Percentiles rank a stretch among this genome's conserved stretches.
These are phyloP conservation scores for Fusarium robinianum DNA, from an alignment of 2,329 filamentous ascomycete species.

Conservation along the genomic window DNA sequence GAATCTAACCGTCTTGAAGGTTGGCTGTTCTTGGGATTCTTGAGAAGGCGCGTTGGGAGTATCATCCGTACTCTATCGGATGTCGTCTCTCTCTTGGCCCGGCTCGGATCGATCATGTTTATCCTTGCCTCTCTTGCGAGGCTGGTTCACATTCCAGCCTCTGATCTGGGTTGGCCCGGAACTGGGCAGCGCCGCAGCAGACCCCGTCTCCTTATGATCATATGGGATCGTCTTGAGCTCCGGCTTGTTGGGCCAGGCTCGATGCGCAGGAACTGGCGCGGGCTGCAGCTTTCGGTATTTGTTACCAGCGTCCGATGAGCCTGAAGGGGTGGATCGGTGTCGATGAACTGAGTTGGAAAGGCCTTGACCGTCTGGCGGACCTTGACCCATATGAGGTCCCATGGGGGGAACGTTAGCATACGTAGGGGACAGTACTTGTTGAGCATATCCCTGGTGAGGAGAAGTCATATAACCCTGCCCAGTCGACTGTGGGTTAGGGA, in stretches of 20 bases:
- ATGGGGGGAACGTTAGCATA: slow-evolving; percentile 41
- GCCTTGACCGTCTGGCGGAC: slow-evolving; percentile 43
- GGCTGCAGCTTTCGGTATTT: slow-evolving; percentile 65
- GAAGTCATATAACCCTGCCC: slow-evolving; percentile 43
- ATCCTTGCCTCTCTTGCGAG: slow-evolving; percentile 45
- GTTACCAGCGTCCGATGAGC: slow-evolving; percentile 44
- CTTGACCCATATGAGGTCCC: slow-evolving; percentile 40
- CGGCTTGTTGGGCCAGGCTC: slow-evolving; percentile 51
- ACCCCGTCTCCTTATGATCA: slow-evolving; percentile 62
- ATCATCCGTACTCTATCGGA: slow-evolving; percentile 44
- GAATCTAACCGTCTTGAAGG: slow-evolving; percentile 33
- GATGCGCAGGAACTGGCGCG: slow-evolving; percentile 58
- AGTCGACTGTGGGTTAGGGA: slow-evolving; percentile 42
- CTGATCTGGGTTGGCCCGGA: slow-evolving; percentile 61
- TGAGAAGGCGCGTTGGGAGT: slow-evolving; percentile 29
- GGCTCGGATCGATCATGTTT: slow-evolving; percentile 41
- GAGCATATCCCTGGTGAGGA: slow-evolving; percentile 39
- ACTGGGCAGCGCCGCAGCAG: slow-evolving; percentile 59
- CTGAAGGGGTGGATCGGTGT: slow-evolving; percentile 46
- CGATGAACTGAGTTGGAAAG: slow-evolving; percentile 39
- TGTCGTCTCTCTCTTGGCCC: slow-evolving; percentile 44
- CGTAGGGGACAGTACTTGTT: slow-evolving; percentile 45
- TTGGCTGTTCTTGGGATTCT: slow-evolving; percentile 13
- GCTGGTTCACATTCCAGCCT: slow-evolving; percentile 58
- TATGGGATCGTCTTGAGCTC: slow-evolving; percentile 65